Percentiles rank a stretch among this genome's conserved stretches.
phyloP scores from a whole-genome alignment of 306 rosid genomes.

The Cucurbita moschata region DNA sequence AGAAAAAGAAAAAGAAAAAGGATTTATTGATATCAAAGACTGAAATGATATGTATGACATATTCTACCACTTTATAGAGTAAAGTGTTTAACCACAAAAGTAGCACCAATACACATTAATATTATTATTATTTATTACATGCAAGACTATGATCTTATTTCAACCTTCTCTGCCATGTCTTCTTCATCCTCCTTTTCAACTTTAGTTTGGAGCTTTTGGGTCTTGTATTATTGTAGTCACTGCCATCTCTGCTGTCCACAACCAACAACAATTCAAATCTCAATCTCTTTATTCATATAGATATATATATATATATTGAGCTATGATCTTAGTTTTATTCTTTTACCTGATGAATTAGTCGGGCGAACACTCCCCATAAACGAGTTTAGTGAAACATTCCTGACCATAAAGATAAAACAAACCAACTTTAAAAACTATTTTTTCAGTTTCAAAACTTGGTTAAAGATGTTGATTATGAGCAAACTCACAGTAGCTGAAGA shows the following conservation, averaged over 20 bases:
- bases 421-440: too few relatives aligned
- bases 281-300: background rate
- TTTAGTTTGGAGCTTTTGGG: background rate
- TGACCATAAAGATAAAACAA: background rate
- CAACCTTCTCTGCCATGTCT: background rate
- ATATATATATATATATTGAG: background rate
- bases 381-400: background rate
- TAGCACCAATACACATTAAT: background rate
- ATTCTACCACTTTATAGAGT: background rate
- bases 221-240: background rate
- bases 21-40: background rate
- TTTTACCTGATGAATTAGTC: background rate
- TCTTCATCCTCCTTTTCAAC: background rate
- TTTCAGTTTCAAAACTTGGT: too few relatives aligned
- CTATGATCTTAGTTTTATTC: background rate
- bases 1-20: too few relatives aligned
- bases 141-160: background rate
- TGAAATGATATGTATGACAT: background rate
- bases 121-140: background rate
- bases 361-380: background rate
- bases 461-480: background rate
- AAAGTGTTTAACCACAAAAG: background rate
- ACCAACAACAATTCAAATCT: background rate
- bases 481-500: slow-evolving; percentile 9
- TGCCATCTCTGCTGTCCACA: background rate